Percentiles rank a stretch among this genome's conserved stretches.
These are phyloP conservation scores for Suillus decipiens DNA, from an alignment of 768 basidiomycete species.

Conservation along the genomic window DNA sequence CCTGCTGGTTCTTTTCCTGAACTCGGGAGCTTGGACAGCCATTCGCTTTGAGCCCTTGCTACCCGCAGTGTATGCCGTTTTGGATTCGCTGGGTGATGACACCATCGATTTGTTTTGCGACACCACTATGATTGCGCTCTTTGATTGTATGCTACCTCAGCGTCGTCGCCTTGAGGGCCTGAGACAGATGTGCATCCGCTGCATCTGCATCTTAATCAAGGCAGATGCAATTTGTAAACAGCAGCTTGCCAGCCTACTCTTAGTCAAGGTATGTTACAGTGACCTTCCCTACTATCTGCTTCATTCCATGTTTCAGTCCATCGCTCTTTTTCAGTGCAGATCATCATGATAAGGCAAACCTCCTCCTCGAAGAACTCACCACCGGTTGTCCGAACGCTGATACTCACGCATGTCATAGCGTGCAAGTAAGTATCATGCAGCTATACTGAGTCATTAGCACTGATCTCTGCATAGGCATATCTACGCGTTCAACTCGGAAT, in stretches of 20 bases:
- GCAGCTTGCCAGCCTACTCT: conserved; percentile 16
- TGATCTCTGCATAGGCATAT: too few species aligned
- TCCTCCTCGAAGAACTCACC: background rate
- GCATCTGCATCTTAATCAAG: conserved; percentile 31
- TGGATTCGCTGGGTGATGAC: too few species aligned
- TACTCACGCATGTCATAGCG: background rate
- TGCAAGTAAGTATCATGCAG: background rate
- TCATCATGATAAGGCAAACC: background rate
- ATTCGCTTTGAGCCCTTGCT: conserved; percentile 32
- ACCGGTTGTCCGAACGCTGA: background rate
- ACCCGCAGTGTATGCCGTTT: too few species aligned
- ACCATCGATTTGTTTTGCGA: too few species aligned
- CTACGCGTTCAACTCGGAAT: too few species aligned
- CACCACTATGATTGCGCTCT: too few species aligned
- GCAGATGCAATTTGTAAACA: conserved; percentile 24
- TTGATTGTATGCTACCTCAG: conserved; percentile 20
- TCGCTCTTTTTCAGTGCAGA: background rate
- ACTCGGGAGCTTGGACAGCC: conserved; percentile 26
- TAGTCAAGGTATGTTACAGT: too few species aligned
- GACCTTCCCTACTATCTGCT: too few species aligned
- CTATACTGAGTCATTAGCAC: too few species aligned
- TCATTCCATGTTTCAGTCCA: background rate
- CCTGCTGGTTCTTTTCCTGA: conserved; percentile 18
- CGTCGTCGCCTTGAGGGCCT: background rate
- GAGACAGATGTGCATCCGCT: conserved; percentile 19